Percentiles rank a stretch among this genome's conserved stretches.
Conservation (phyloP, 202 grass and related monocot species). For the Musa balbisiana region DNA sequence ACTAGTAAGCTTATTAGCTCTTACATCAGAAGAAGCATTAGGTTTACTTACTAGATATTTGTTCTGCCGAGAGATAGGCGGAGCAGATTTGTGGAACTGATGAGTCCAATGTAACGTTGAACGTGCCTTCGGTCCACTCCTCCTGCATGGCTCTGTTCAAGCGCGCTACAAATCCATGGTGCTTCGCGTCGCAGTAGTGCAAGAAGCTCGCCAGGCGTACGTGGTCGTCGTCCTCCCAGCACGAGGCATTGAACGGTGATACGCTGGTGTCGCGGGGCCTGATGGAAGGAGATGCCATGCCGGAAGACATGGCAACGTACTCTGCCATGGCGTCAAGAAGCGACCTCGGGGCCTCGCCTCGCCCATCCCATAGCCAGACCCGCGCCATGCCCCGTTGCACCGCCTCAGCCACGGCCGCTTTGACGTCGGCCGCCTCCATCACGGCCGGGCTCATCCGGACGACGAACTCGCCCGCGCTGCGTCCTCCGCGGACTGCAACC, state of each 20-base stretch:
- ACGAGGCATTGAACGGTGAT: neutral
- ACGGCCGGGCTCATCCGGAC: neutral
- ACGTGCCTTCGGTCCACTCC: neutral
- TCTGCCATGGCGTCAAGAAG: constrained; percentile 5
- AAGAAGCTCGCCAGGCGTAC: neutral
- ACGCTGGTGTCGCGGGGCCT: no score
- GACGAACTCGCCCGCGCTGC: constrained; percentile 5
- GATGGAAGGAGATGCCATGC: neutral
- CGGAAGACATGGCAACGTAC: neutral
- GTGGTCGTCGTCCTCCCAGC: neutral
- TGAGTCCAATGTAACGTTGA: neutral
- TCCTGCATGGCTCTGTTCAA: constrained; percentile 14
- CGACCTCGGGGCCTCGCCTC: neutral
- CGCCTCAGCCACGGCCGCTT: neutral
- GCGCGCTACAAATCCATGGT: constrained; percentile 7
- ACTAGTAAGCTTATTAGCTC: no score
- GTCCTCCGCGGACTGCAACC: neutral
- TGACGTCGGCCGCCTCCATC: neutral
- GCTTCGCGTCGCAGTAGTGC: neutral
- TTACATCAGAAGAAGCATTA: no score
- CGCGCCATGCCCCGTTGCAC: constrained; percentile 11
- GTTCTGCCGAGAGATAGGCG: neutral
- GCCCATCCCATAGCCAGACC: constrained; percentile 16
- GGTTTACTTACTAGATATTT: neutral
- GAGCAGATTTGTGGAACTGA: neutral